A percentile compares a stretch with the other conserved stretches of the same genome.
Conservation (phyloP, 2,329 filamentous ascomycete genomes). For the Fusarium euwallaceae region DNA sequence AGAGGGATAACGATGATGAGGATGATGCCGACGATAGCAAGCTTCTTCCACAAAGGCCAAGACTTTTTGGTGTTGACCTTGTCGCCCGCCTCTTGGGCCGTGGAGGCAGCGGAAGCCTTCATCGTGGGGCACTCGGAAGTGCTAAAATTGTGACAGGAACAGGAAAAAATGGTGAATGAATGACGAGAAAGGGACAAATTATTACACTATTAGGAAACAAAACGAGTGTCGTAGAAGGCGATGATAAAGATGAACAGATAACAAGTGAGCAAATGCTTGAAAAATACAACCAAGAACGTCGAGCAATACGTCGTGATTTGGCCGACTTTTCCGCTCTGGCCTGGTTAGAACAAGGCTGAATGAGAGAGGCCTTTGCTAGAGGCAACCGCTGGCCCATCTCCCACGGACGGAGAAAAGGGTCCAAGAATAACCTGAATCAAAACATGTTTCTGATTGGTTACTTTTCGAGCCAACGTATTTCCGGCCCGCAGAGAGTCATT, state of each 20-base stretch:
- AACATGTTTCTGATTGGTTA: neutral
- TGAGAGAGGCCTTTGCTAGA: neutral
- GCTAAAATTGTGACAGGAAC: neutral
- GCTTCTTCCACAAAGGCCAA: slow-evolving; percentile 51
- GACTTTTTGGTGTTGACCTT: slow-evolving; percentile 20
- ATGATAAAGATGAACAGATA: neutral
- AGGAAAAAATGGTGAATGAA: neutral
- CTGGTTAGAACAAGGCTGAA: neutral
- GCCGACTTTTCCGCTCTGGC: neutral
- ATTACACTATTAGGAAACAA: neutral
- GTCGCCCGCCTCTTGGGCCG: neutral
- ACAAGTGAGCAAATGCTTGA: neutral
- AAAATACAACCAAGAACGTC: neutral
- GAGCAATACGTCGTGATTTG: neutral
- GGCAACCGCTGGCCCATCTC: neutral
- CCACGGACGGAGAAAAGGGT: neutral
- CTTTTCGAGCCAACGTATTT: neutral
- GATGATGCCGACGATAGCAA: slow-evolving; percentile 45
- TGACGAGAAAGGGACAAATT: neutral
- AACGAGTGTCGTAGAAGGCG: neutral
- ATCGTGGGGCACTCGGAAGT: slow-evolving; percentile 19
- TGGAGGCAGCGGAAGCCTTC: neutral
- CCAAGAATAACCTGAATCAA: neutral
- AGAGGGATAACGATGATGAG: slow-evolving; percentile 56
- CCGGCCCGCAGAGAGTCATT: neutral